phyloP scores from a whole-genome alignment of 495 filamentous ascomycete genomes.

The Arthonia radiata region DNA sequence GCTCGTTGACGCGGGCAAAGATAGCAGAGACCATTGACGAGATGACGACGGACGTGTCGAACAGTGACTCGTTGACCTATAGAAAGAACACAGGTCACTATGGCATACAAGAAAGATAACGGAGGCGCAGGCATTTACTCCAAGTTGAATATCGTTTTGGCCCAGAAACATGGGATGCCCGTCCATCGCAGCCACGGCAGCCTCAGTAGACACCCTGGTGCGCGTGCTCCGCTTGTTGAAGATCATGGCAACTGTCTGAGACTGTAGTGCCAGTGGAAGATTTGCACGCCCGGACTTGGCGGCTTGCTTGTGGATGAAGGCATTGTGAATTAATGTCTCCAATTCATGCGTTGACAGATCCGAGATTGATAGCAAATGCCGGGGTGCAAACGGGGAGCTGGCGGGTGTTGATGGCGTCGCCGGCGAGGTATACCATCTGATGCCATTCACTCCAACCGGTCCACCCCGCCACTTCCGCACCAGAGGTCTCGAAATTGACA shows the following conservation, averaged over 20 bases:
- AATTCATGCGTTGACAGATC: slow-evolving; percentile 65
- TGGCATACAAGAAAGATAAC: neutral
- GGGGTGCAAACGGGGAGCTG: slow-evolving; percentile 23
- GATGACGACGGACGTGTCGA: slow-evolving; percentile 70
- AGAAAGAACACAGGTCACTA: neutral
- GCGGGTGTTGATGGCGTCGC: too few species aligned
- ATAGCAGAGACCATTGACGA: slow-evolving; percentile 82
- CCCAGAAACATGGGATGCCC: slow-evolving; percentile 93
- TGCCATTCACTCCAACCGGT: too few species aligned
- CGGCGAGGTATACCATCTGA: too few species aligned
- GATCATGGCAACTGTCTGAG: slow-evolving; percentile 77
- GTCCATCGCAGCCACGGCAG: slow-evolving; percentile 55
- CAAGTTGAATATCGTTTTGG: slow-evolving; percentile 84
- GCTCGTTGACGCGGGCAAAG: slow-evolving; percentile 66
- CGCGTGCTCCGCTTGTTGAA: slow-evolving; percentile 88
- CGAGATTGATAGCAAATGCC: slow-evolving; percentile 74
- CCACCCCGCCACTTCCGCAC: too few species aligned
- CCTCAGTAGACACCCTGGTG: slow-evolving; percentile 79
- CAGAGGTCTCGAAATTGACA: too few species aligned
- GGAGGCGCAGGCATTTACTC: slow-evolving; percentile 24
- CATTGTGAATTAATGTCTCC: slow-evolving; percentile 57
- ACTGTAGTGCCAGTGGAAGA: slow-evolving; percentile 30
- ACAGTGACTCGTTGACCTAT: slow-evolving; percentile 66
- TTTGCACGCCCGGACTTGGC: slow-evolving; percentile 41
- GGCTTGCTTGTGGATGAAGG: slow-evolving; percentile 42